Evolutionary conservation across 352 stramenopile species (phyloP), one percentile per base, ranked within the genome.

Genomic region (Pseudoperonospora humuli): DNA sequence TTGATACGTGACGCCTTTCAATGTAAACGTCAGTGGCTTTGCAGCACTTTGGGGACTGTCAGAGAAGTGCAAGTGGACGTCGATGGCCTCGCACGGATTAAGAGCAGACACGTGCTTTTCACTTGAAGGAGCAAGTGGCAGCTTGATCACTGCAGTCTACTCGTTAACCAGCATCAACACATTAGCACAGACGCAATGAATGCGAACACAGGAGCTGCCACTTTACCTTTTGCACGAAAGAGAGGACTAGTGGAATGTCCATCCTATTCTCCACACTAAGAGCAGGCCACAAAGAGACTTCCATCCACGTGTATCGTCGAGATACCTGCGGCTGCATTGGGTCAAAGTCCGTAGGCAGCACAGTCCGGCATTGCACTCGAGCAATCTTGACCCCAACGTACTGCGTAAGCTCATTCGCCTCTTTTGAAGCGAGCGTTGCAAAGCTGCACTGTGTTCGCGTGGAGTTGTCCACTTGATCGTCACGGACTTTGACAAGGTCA

Each of bases 281-380:
- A 21, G 63, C 68, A 29, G 70, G 67, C 47, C 61, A 75, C 9
- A 83, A 48, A 14, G 56, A 64, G 25, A 72, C 28, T 32, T 78
- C 70, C 48, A 80, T 60, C 70, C 70, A 83, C 19, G 65, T 57
- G 41, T 76, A 83, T 2, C 67, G 50, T 40, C 63, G 55, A 1
- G 62, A 62, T 24, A 74, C 33, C 7, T 65, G 65, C 1, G 63
- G 55, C 33, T 62, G 68, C 29, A 64, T 33, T 6, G 50, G 51
- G 20, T 83, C 65, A 46, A 74, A 65, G 34, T 79, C 67, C 5
- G 59, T 80, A 33, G 70, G 62, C 18, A 78, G 47, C 25, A 79
- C 49, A 25, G 54, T 51, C 35, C 49, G 66, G 34, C 64, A 73
- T 36, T 65, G 51, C 2, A 39, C 50, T 33, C 70, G 70, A 31